Conservation (phyloP, 495 filamentous ascomycete species). For the Talaromyces trachyspermus region DNA sequence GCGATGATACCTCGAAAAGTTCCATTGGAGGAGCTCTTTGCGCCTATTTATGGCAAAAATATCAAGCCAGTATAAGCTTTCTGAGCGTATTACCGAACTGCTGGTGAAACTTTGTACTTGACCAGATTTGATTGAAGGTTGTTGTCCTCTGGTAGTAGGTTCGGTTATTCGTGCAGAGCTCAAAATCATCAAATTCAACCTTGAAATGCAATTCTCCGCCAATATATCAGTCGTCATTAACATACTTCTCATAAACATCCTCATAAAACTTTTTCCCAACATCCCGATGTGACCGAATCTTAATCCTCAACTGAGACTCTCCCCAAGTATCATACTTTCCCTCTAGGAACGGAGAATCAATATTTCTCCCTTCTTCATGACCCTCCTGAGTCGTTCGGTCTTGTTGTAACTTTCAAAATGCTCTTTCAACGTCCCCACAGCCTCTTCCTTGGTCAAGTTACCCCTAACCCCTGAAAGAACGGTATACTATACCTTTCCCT, state of each 20-base stretch:
- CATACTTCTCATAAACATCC: slow-evolving; percentile 31
- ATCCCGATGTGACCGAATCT: slow-evolving; percentile 35
- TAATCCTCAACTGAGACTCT: slow-evolving; percentile 38
- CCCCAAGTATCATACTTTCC: slow-evolving; percentile 41
- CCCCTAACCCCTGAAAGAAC: slow-evolving; percentile 39
- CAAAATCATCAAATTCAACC: too few relatives aligned
- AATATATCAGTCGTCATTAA: slow-evolving; percentile 55
- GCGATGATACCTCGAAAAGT: slow-evolving; percentile 21
- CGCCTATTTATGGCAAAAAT: not conserved
- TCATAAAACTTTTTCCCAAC: slow-evolving; percentile 33
- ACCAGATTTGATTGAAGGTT: too few relatives aligned
- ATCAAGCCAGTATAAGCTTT: too few relatives aligned
- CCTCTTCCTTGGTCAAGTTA: slow-evolving; percentile 31
- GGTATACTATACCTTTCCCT: slow-evolving; percentile 37
- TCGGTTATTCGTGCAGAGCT: too few relatives aligned
- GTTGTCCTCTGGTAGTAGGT: too few relatives aligned
- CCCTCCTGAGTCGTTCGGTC: not conserved
- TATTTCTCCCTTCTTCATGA: slow-evolving; percentile 15
- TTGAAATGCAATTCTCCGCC: too few relatives aligned
- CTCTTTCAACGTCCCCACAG: slow-evolving; percentile 18
- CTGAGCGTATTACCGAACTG: too few relatives aligned
- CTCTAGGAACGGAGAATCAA: slow-evolving; percentile 36
- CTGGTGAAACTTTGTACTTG: too few relatives aligned
- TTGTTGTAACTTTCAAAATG: slow-evolving; percentile 18
- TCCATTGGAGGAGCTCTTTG: slow-evolving; percentile 27